These are phyloP conservation scores for Hevea brasiliensis DNA, from an alignment of 345 rosid genomes.

Conservation along the genomic window DNA sequence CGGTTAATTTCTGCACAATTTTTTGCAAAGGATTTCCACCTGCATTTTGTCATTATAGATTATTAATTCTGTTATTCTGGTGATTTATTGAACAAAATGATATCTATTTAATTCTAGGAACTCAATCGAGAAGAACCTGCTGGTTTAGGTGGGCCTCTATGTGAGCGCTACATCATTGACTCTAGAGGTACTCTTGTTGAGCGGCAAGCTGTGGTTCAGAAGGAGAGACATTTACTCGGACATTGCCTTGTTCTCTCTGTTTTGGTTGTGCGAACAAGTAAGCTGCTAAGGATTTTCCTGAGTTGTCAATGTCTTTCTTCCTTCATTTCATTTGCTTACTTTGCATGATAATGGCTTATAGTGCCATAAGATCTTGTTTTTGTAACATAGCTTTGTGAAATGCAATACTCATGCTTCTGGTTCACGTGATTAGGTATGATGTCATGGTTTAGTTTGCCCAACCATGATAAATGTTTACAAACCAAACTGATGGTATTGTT, in stretches of 20 bases:
- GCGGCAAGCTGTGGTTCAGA: conserved; percentile 73
- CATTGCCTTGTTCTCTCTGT: conserved; percentile 90
- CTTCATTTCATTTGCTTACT: not conserved
- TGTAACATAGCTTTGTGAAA: conserved; percentile 3
- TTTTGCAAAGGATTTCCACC: not conserved
- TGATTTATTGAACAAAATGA: not conserved
- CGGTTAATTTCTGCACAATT: not conserved
- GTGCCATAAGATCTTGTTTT: not conserved
- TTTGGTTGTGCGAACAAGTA: conserved; percentile 81
- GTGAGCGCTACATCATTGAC: conserved; percentile 76
- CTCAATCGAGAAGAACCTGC: conserved; percentile 91
- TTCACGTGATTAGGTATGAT: not conserved
- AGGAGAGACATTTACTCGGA: conserved; percentile 84
- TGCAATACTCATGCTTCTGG: not conserved
- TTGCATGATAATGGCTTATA: not conserved
- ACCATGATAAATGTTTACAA: not conserved
- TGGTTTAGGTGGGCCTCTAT: conserved; percentile 84
- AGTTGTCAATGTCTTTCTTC: not conserved
- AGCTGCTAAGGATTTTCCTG: conserved; percentile 21
- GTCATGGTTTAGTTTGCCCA: not conserved
- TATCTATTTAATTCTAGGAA: conserved; percentile 52
- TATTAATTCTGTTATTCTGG: not conserved
- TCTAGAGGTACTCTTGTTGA: conserved; percentile 91
- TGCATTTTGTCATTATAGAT: conserved; percentile 9
- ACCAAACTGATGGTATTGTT: not conserved